phyloP scores from a whole-genome alignment of 2,329 filamentous ascomycete species.

The Podosphaera fusca region DNA sequence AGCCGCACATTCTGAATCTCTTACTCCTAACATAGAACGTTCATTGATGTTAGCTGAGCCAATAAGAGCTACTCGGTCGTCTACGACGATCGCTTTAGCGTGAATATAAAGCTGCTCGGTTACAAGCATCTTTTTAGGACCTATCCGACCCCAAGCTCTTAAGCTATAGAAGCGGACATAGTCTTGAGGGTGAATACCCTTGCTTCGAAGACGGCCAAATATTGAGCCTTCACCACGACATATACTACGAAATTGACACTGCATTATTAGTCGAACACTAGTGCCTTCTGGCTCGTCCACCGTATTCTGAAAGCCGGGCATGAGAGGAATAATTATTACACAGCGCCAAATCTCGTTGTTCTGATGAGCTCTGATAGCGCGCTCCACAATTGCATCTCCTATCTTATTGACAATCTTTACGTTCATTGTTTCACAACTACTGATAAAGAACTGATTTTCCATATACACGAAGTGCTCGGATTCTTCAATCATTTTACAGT shows the following conservation, averaged over 20 bases:
- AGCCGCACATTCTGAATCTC: slow-evolving; percentile 81
- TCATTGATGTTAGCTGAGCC: slow-evolving; percentile 98
- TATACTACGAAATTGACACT: slow-evolving; percentile 90
- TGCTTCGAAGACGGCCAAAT: slow-evolving; percentile 59
- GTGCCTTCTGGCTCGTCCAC: slow-evolving; percentile 87
- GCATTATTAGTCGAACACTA: slow-evolving; percentile 85
- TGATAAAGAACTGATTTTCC: slow-evolving; percentile 97
- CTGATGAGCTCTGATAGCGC: slow-evolving; percentile 62
- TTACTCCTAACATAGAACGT: slow-evolving; percentile 73
- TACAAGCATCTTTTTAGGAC: slow-evolving; percentile 56
- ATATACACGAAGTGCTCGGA: slow-evolving; percentile 97
- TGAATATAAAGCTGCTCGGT: slow-evolving; percentile 98
- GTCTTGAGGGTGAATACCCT: slow-evolving; percentile 74
- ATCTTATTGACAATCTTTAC: slow-evolving; percentile 82
- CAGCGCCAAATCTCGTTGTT: slow-evolving; percentile 80
- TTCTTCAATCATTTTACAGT: slow-evolving; percentile 80
- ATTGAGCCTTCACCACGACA: slow-evolving; percentile 82
- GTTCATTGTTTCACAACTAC: slow-evolving; percentile 69
- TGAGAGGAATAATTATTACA: slow-evolving; percentile 73
- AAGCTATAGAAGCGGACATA: slow-evolving; percentile 92
- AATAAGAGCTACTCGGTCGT: slow-evolving; percentile 81
- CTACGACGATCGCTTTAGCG: slow-evolving; percentile 88
- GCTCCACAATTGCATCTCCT: slow-evolving; percentile 79
- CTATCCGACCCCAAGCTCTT: slow-evolving; percentile 78
- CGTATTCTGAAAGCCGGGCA: slow-evolving; percentile 97